Conservation (phyloP, 768 basidiomycete species). For the Boletus subcaerulescens region DNA sequence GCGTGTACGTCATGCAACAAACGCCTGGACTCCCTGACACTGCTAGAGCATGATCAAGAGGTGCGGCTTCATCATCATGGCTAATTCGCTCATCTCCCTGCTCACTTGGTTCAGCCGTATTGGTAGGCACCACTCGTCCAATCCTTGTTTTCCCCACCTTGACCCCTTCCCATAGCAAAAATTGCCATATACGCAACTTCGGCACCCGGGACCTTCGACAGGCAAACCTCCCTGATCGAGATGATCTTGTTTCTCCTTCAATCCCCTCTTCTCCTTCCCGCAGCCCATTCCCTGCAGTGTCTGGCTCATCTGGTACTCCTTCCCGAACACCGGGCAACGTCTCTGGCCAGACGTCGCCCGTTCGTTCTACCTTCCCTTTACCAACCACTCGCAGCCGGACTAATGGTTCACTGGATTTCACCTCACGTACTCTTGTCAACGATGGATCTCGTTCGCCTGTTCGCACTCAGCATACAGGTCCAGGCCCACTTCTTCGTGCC, state of each 20-base stretch:
- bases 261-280: conserved; percentile 30
- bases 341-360: conserved; percentile 25
- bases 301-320: conserved; percentile 9
- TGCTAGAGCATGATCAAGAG: conserved; percentile 82
- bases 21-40: conserved; percentile 68
- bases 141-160: background rate
- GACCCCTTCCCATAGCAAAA: conserved; percentile 53
- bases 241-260: conserved; percentile 33
- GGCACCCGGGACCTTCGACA: conserved; percentile 73
- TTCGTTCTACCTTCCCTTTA: conserved; percentile 34
- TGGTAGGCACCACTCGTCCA: conserved; percentile 31
- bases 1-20: conserved; percentile 75
- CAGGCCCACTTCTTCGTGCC: conserved; percentile 37
- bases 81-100: conserved; percentile 1
- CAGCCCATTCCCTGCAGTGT: conserved; percentile 16
- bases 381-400: conserved; percentile 23
- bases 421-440: conserved; percentile 9
- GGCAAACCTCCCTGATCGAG: conserved; percentile 59
- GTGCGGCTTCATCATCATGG: conserved; percentile 38
- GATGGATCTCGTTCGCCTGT: conserved; percentile 27
- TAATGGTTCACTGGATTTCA: conserved; percentile 27
- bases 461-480: conserved; percentile 26
- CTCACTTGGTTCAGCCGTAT: conserved; percentile 36
- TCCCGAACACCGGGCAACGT: conserved; percentile 18
- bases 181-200: conserved; percentile 77